Evolutionary conservation across 164 flowering plant genomes (phyloP).

Genomic region (Stephania cephalantha): DNA sequence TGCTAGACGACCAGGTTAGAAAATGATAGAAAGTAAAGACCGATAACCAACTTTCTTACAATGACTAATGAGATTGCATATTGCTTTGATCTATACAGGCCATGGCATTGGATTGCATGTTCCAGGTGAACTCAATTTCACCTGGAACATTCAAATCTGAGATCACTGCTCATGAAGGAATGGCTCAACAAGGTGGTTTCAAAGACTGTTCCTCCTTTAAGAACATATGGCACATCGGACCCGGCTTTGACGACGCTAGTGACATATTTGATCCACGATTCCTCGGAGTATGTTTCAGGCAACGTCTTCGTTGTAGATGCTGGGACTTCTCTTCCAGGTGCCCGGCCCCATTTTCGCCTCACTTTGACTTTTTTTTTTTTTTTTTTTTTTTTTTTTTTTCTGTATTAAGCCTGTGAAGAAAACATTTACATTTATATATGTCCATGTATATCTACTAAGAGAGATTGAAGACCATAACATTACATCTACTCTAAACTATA

Average conservation of each 20-base stretch:
- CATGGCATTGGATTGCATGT: conserved; percentile 26
- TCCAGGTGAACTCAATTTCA: conserved; percentile 30
- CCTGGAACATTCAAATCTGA: conserved; percentile 35
- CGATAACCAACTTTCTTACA: neutral
- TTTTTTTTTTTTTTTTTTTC: too few relatives aligned
- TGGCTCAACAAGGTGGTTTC: conserved; percentile 30
- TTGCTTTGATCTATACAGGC: conserved; percentile 3
- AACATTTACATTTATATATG: too few relatives aligned
- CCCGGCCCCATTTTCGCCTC: conserved; percentile 38
- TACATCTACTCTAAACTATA: too few relatives aligned
- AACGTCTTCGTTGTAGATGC: conserved; percentile 33
- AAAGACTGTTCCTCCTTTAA: conserved; percentile 27
- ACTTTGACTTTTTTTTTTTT: too few relatives aligned
- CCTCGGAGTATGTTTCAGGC: conserved; percentile 34
- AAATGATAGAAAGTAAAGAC: too few relatives aligned
- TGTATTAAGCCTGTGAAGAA: neutral
- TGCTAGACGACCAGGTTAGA: too few relatives aligned
- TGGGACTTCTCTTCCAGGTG: conserved; percentile 34
- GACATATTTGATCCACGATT: conserved; percentile 36
- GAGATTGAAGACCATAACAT: too few relatives aligned
- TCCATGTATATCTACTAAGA: too few relatives aligned
- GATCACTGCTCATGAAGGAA: conserved; percentile 27
- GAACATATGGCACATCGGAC: conserved; percentile 23
- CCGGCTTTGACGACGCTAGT: conserved; percentile 40
- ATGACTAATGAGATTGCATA: neutral